Base-by-base conservation (phyloP, 257 asterid species). In the Oldenlandia corymbosa region DNA sequence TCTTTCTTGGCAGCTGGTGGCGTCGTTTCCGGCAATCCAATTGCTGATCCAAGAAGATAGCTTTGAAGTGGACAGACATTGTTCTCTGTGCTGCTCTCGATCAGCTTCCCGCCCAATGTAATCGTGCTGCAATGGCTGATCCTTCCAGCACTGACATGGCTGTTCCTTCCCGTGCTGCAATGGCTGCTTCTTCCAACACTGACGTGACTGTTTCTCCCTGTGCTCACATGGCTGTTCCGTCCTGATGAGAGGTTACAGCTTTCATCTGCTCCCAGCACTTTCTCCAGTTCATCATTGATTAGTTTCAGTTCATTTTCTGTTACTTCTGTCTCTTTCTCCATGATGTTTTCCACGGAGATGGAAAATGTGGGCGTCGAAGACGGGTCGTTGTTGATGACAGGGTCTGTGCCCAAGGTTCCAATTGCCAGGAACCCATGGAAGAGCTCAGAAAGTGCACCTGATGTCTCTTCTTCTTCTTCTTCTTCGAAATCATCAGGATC, bases 391-490 rank as follows among this genome's bases (percentile, higher is more conserved):
- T 41, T 58, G 21, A 75, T 41, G 34, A 71, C 69, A 10, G 79
- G 79, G 14, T 91, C 92, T 10, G 84, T 75, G 23, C 99, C 99
- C 39, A 92, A 80, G 49, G 99, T 92, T 1, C 99, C 99, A 6
- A 92, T 89, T 28, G 97, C 96, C 47, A 92, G 95, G 74, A 92
- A 92, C 26, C 97, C 99, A 53, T 87, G 97, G 83, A 93, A 93
- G 72, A 90, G 83, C 57, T 87, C 95, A 1, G 89, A 74, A 51
- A 85, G 82, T 24, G 79, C 87, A 49, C 82, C 82, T 11, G 81
- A 64, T 62, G 80, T 69, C 65, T 80, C 90, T 59, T 87, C 91
- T 48, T 78, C 88, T 0, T 91, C 80, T 32, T 80, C 86, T 23
- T 78, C 89, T 43, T 84, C 91, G 32, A 53, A 76, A 21, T 79